These are phyloP conservation scores for Sarocladiaceae sp. DNA, from an alignment of 2,329 filamentous ascomycete genomes.

Conservation along the genomic window DNA sequence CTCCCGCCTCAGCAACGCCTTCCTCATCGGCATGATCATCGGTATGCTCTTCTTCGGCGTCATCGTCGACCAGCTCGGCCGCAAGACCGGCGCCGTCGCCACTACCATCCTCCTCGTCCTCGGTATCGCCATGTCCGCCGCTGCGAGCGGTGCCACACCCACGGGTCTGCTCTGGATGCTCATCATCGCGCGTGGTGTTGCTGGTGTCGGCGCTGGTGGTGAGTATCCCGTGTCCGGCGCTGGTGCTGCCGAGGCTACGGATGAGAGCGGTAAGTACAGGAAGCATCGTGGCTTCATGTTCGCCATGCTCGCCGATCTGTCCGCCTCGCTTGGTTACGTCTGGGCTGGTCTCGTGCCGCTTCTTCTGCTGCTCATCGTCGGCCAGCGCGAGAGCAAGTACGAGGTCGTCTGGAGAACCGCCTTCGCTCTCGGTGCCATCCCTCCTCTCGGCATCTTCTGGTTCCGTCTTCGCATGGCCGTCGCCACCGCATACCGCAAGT, in stretches of 20 bases:
- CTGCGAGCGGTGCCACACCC: constrained; percentile 30
- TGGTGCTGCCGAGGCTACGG: constrained; percentile 46
- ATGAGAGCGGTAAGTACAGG: constrained; percentile 37
- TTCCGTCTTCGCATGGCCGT: constrained; percentile 46
- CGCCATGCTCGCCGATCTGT: constrained; percentile 46
- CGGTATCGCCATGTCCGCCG: constrained; percentile 39
- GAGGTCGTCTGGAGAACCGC: constrained; percentile 43
- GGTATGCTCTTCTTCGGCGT: constrained; percentile 49
- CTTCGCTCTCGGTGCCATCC: constrained; percentile 42
- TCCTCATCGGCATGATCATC: constrained; percentile 48
- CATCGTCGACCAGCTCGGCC: constrained; percentile 42
- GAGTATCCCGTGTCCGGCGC: constrained; percentile 47
- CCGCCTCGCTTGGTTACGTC: constrained; percentile 43
- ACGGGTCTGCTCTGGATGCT: constrained; percentile 46
- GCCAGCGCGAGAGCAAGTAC: constrained; percentile 33
- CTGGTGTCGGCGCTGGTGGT: constrained; percentile 37
- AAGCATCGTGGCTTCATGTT: constrained; percentile 49
- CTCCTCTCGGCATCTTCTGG: constrained; percentile 44
- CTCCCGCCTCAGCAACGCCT: constrained; percentile 47
- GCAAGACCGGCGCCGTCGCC: constrained; percentile 39
- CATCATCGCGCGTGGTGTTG: constrained; percentile 33
- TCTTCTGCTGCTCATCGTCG: constrained; percentile 42
- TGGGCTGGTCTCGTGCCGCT: constrained; percentile 43
- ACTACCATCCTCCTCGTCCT: constrained; percentile 40
- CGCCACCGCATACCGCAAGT: constrained; percentile 41